phyloP scores from a whole-genome alignment of 129 eudicot species.

The Artemisia tridentata region DNA sequence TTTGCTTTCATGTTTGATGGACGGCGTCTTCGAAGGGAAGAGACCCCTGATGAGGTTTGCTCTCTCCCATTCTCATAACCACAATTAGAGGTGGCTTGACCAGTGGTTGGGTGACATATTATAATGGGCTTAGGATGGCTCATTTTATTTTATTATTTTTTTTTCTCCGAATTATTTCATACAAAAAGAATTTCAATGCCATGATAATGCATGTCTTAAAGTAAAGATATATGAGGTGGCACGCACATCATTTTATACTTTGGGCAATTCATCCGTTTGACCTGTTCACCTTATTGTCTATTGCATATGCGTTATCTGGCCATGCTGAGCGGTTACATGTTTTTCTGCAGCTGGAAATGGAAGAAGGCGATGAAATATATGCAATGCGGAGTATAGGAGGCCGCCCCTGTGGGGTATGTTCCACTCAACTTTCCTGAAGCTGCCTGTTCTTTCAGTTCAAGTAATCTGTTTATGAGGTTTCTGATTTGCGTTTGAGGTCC shows the following conservation, averaged over 20 bases:
- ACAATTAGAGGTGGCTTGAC: too few species aligned
- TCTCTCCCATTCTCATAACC: neutral
- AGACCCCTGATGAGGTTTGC: conserved; percentile 72
- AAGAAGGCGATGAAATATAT: neutral
- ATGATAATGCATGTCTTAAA: too few species aligned
- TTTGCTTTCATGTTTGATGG: conserved; percentile 81
- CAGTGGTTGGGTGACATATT: too few species aligned
- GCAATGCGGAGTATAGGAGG: neutral
- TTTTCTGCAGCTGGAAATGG: neutral
- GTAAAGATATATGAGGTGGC: too few species aligned
- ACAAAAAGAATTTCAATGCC: too few species aligned
- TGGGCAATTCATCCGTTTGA: too few species aligned
- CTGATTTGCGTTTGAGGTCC: conserved; percentile 10
- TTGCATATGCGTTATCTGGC: neutral
- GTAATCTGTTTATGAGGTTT: neutral
- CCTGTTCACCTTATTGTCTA: neutral
- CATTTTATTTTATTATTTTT: neutral
- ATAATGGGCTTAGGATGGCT: neutral
- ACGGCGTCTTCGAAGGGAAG: conserved; percentile 62
- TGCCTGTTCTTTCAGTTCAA: conserved; percentile 6
- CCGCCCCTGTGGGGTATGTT: too few species aligned
- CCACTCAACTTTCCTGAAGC: conserved; percentile 6
- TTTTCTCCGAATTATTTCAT: too few species aligned
- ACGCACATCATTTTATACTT: too few species aligned
- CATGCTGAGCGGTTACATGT: conserved; percentile 7